These are phyloP conservation scores for Tremella fuciformis DNA, from an alignment of 768 basidiomycete genomes.

Conservation along the genomic window DNA sequence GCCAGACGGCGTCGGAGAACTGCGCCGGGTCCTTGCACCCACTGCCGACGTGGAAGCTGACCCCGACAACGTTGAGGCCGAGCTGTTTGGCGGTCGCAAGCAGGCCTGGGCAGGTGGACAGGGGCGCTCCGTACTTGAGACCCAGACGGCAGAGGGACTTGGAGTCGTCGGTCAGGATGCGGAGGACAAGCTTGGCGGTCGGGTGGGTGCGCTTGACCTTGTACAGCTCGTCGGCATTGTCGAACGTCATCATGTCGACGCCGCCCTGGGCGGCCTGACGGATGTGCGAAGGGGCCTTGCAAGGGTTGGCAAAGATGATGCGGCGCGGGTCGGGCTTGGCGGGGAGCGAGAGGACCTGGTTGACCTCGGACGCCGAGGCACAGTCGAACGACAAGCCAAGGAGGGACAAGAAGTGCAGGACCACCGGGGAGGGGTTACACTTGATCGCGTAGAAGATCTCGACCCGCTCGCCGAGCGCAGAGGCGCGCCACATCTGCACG, in stretches of 20 bases:
- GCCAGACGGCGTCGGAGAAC: conserved; percentile 82
- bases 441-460: conserved; percentile 96
- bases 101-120: conserved; percentile 72
- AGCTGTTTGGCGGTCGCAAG: conserved; percentile 76
- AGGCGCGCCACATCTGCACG: conserved; percentile 73
- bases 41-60: conserved; percentile 96
- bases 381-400: conserved; percentile 95
- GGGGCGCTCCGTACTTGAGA: conserved; percentile 92
- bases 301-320: conserved; percentile 97
- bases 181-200: conserved; percentile 77
- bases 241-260: conserved; percentile 95
- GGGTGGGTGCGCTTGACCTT: conserved; percentile 83
- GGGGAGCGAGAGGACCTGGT: conserved; percentile 68
- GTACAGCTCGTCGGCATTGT: conserved; percentile 92
- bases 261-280: conserved; percentile 73
- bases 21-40: conserved; percentile 90
- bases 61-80: conserved; percentile 79
- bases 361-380: conserved; percentile 90
- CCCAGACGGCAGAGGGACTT: conserved; percentile 90
- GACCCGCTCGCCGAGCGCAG: conserved; percentile 69
- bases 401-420: conserved; percentile 82
- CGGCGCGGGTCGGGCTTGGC: conserved; percentile 64
- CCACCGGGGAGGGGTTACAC: conserved; percentile 95
- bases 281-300: conserved; percentile 93
- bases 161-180: conserved; percentile 97